Percentiles rank a stretch among this genome's conserved stretches.
Evolutionary conservation across 331 rosid genomes (phyloP).

Genomic region (Malus hybrid): DNA sequence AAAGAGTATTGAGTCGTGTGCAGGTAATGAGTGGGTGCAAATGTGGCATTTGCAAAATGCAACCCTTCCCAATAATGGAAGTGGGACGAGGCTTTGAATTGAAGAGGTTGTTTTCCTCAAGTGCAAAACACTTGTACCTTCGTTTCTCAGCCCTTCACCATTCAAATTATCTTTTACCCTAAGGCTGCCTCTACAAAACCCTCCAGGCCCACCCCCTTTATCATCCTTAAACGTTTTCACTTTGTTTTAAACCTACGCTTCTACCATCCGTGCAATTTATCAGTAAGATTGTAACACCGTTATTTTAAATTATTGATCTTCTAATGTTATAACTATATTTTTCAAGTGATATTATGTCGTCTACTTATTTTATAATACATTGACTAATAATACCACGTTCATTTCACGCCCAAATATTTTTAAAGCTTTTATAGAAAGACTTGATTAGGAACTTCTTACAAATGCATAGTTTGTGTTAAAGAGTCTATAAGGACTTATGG

Average conservation of each 20-base stretch:
- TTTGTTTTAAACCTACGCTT: background rate
- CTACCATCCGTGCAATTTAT: background rate
- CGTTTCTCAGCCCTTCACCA: slow-evolving; percentile 28
- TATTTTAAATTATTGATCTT: background rate
- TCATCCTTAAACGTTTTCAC: slow-evolving; percentile 23
- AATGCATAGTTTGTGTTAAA: too few relatives aligned
- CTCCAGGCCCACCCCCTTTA: slow-evolving; percentile 58
- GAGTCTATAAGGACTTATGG: too few relatives aligned
- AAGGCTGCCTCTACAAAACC: background rate
- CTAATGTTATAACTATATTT: background rate
- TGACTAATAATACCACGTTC: too few relatives aligned
- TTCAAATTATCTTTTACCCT: slow-evolving; percentile 50
- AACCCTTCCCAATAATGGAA: slow-evolving; percentile 61
- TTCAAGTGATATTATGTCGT: too few relatives aligned
- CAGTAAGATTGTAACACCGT: background rate
- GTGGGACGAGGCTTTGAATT: slow-evolving; percentile 55
- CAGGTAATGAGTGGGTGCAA: slow-evolving; percentile 1
- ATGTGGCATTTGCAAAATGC: background rate
- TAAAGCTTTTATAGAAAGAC: too few relatives aligned
- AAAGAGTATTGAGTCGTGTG: background rate
- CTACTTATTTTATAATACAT: too few relatives aligned
- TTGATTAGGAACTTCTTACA: too few relatives aligned
- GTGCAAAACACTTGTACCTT: slow-evolving; percentile 35
- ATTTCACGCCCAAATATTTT: too few relatives aligned
- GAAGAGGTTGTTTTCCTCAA: slow-evolving; percentile 34